Evolutionary conservation across 2,329 filamentous ascomycete species (phyloP), one percentile per base, ranked within the genome.

Genomic region (Cladosporium phlei): DNA sequence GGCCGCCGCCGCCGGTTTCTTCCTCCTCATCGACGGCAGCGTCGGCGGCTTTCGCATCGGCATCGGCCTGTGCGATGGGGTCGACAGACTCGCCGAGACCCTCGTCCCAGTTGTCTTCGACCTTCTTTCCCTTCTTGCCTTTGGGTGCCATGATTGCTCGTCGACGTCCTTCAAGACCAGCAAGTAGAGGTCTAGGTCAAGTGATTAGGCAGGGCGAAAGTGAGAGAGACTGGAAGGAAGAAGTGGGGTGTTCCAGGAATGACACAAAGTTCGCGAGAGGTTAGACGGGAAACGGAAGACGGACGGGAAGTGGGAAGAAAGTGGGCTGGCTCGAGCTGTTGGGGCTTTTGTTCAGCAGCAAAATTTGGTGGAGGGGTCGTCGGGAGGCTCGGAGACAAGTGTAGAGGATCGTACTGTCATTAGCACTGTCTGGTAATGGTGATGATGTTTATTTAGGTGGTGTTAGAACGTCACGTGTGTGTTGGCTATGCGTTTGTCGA

Each of bases 91-190:
- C 91, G 61, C 89, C 90, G 46, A 96, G 76, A 54, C 95, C 89
- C 47, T 86, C 83, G 69, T 97, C 93, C 91, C 91, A 96, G 76
- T 96, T 88, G 63, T 95, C 88, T 65, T 86, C 80, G 64, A 76
- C 80, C 67, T 82, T 83, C 77, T 91, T 94, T 71, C 83, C 86
- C 66, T 84, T 85, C 80, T 95, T 96, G 78, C 93, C 94, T 76
- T 96, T 96, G 53, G 90, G 90, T 63, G 90, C 74, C 91, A 96
- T 97, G 43, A 17, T 40, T 42, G 46, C 30, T 32, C 16, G 22
- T 47, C 35, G 46, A 40, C 19, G 20, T 45, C 25, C 38, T 48
- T 45, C 24, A 12, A 11, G 32, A 28, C 42, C 22, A 29, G 42
- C 14, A 20, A 20, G 34, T 40, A 16, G 25, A 19, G 25, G 33